Conservation (phyloP, 2,329 filamentous ascomycete genomes). For the Seiridium cupressi region DNA sequence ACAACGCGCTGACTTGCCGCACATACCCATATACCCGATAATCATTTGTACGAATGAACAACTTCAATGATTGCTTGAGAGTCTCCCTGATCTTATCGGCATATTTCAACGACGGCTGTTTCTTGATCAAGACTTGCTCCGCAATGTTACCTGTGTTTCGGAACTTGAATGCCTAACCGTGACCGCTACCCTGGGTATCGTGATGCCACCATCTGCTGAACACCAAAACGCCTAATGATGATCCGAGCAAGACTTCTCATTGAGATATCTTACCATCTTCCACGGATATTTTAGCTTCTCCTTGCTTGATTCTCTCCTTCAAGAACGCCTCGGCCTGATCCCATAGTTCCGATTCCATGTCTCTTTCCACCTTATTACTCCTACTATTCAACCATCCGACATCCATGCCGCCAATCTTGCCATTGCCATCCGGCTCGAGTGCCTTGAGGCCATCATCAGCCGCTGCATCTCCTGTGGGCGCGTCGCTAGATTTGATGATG, state of each 20-base stretch:
- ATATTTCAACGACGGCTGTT: too few relatives aligned
- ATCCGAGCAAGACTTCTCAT: not conserved
- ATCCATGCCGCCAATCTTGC: constrained; percentile 64
- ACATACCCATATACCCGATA: too few relatives aligned
- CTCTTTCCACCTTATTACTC: constrained; percentile 75
- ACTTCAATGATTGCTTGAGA: too few relatives aligned
- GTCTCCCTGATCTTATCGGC: too few relatives aligned
- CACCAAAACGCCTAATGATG: not conserved
- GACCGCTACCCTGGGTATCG: not conserved
- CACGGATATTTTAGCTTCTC: not conserved
- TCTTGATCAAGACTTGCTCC: too few relatives aligned
- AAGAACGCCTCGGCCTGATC: constrained; percentile 21
- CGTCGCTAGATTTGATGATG: constrained; percentile 51
- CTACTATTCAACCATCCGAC: constrained; percentile 88
- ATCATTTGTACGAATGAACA: too few relatives aligned
- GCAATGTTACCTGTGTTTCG: too few relatives aligned
- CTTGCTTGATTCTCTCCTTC: constrained; percentile 1
- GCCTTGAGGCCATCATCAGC: constrained; percentile 22
- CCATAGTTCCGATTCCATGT: constrained; percentile 83
- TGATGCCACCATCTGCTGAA: not conserved
- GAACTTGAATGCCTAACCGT: too few relatives aligned
- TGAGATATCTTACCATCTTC: not conserved
- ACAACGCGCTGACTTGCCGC: too few relatives aligned
- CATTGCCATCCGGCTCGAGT: constrained; percentile 53
- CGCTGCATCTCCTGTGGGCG: not conserved